Evolutionary conservation across 495 filamentous ascomycete genomes (phyloP), one percentile per base, ranked within the genome.

Genomic region (Neurospora pannonica): DNA sequence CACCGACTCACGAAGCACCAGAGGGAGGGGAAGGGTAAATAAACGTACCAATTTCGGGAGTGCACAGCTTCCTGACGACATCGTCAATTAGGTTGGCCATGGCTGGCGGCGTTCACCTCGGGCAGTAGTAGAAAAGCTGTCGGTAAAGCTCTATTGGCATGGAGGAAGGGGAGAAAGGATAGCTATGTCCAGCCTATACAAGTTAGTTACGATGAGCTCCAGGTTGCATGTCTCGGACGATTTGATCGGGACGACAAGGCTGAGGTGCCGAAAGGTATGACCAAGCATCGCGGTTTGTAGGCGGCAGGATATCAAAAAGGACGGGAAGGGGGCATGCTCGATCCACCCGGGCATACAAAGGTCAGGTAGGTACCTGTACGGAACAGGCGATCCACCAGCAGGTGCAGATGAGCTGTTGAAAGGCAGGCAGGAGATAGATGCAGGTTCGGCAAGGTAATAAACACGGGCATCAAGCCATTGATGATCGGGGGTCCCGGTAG

Each of bases 21-120:
- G 1, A 46, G 17, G 24, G 46, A 4, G 70, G 5, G 36, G 8
- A 13, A 11, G 39, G 31, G 42, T n/a, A 11, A 38, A 70, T 15
- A 37, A 42, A 24, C 79, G 48, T 84, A 89, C 87, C 87, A 72
- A 80, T 85, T 75, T 89, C 87, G 62, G 83, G 78, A 42, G 83
- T 83, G 79, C 85, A 85, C 74, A 89, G 79, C 76, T 86, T 85
- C 80, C 84, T 84, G 75, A 86, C 81, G 72, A 88, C 84, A 78
- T 87, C 82, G 71, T 89, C 87, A 77, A 89, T 86, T 74, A 79
- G 82, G 73, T 75, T 83, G 79, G 86, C 86, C 87, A 88, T 88
- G 81, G 75, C 82, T 83, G 80, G 54, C 86, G 74, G 75, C 77
- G 78, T 79, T 24, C 74, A 78, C 78, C 75, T 75, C 60, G n/a